A percentile compares a stretch with the other conserved stretches of the same genome.
Evolutionary conservation across 768 basidiomycete species (phyloP).

Genomic region (Phaeotremella fagi): DNA sequence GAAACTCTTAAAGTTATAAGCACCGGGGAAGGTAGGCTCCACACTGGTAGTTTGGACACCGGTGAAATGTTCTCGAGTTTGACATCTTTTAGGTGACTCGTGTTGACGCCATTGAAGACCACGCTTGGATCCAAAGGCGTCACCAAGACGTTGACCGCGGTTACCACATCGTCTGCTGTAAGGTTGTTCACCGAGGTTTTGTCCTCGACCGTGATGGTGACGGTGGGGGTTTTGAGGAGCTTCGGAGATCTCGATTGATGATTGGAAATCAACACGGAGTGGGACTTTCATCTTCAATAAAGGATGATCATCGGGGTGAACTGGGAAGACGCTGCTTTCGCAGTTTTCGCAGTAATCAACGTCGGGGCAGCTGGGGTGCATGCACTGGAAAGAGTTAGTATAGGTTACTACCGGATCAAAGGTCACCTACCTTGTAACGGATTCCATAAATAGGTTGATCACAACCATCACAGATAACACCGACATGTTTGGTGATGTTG

Average conservation of each 20-base stretch:
- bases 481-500: constrained; percentile 22
- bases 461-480: constrained; percentile 44
- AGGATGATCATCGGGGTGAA: constrained; percentile 41
- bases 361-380: constrained; percentile 48
- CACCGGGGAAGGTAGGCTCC: constrained; percentile 17
- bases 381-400: no score
- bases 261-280: constrained; percentile 15
- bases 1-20: constrained; percentile 8
- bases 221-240: constrained; percentile 3
- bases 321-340: constrained; percentile 35
- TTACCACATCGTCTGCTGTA: background rate
- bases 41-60: background rate
- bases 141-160: constrained; percentile 7
- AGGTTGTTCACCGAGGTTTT: background rate
- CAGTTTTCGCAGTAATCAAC: constrained; percentile 48
- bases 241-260: constrained; percentile 11
- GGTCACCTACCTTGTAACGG: no score
- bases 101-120: constrained; percentile 14
- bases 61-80: background rate
- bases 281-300: constrained; percentile 47
- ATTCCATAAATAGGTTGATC: constrained; percentile 31
- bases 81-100: constrained; percentile 3
- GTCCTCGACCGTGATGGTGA: background rate
- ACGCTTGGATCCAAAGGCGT: constrained; percentile 16
- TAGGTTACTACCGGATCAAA: no score